Evolutionary conservation across 352 stramenopile genomes (phyloP), one percentile per base, ranked within the genome.

Genomic region (Globisporangium middletonii): DNA sequence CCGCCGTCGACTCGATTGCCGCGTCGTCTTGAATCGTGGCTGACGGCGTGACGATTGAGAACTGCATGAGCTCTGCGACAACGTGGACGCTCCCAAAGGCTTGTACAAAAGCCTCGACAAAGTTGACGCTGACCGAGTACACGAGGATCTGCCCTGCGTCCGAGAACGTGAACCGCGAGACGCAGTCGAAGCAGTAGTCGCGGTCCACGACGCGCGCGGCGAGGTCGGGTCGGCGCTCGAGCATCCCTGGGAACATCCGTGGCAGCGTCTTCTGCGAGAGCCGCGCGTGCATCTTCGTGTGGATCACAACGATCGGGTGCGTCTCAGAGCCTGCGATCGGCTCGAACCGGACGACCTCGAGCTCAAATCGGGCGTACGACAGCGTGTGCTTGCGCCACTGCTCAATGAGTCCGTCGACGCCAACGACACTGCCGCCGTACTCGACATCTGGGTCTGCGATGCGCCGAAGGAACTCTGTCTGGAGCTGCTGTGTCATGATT

Each of bases 161-260:
- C 8, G 63, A 53, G 30, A 69, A 74, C 16, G 67, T 37, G 57
- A 71, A 62, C 1, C 53, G 49, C 19, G 60, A 59, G 16, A 59
- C 44, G n/a, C 50, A 55, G 4, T 52, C 26, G 48, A 67, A 68
- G 0, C 41, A 54, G 35, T 72, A 18, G 1, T 62, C 51, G 26
- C 44, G 30, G 4, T 55, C 58, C 0, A 67, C 53, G 8, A 69
- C 13, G n/a, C 53, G 57, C 19, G 55, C 45, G 12, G 69, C 38
- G 2, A 74, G 50, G 38, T 55, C 26, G 12, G 18, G 27, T 56
- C 48, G 57, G 18, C 66, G 53, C 9, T 41, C 3, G 4, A 59
- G 38, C 41, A 64, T 48, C 41, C 64, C 58, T 7, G 67, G 63
- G 55, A 71, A 75, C 50, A 75, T 35, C 18, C 45, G 8, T 13